Evolutionary conservation across 257 asterid genomes (phyloP).

Genomic region (Solanum chmielewskii): DNA sequence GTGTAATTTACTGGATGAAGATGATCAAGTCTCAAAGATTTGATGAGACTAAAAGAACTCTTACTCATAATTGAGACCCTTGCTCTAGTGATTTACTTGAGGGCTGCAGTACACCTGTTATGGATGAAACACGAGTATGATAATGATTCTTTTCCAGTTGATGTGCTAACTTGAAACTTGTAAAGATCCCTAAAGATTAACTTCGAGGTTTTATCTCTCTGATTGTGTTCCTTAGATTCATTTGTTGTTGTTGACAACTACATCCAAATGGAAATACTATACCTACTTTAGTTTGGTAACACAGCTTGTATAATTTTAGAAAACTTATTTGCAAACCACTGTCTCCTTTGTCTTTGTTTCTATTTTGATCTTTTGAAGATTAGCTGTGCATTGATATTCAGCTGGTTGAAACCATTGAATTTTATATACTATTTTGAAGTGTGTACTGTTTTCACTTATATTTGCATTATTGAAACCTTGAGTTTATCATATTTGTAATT

Average conservation of each 20-base stretch:
- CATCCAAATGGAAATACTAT: neutral
- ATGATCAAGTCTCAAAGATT: neutral
- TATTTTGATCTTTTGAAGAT: neutral
- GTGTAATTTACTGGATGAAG: neutral
- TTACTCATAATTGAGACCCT: neutral
- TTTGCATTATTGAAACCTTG: neutral
- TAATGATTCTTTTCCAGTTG: neutral
- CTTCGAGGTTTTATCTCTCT: neutral
- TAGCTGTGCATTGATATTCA: neutral
- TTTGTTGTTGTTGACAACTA: neutral
- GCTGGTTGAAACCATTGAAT: neutral
- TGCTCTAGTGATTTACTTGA: neutral
- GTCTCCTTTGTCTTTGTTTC: neutral
- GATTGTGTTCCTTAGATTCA: neutral
- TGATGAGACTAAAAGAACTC: neutral
- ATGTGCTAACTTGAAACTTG: neutral
- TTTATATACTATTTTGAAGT: neutral
- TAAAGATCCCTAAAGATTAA: neutral
- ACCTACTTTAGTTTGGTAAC: neutral
- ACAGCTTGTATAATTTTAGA: neutral
- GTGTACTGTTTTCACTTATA: neutral
- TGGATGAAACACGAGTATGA: neutral
- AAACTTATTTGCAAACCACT: neutral
- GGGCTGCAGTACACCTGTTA: neutral
- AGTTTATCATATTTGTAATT: neutral